Base-by-base conservation (phyloP, 2,329 filamentous ascomycete genomes). In the Verticillium albo-atrum region DNA sequence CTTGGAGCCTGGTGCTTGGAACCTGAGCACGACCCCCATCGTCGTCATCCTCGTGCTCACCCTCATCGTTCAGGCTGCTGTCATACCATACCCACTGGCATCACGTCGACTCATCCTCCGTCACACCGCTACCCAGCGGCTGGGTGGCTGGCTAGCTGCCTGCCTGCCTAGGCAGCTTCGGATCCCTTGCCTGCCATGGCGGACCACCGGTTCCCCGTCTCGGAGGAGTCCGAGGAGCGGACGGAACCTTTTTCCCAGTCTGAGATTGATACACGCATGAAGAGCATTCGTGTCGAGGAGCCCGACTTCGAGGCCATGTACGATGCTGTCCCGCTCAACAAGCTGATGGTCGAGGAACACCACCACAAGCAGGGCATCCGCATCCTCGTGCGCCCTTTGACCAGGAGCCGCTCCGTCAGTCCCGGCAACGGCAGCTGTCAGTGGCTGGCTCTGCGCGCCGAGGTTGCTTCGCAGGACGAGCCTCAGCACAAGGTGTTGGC, bases 241-340 rank as follows among this genome's bases (percentile, higher is more conserved):
- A 86, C 83, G 54, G 82, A 86, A 71, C 81, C 82, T 10, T 83
- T 85, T 65, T 82, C 83, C 10, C 76, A 83, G 63, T 79, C 81
- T 55, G 82, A 86, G 70, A 77, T 85, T 63, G 78, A 83, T 56
- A 72, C 77, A 27, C 80, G 82, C 20, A 71, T 83, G 60, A 75
- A 73, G 61, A 72, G 69, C 65, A 72, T 83, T 58, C 74, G 77
- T 54, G 75, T 80, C 59, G 77, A 81, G 59, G 77, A 78, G 62
- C 67, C 71, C 17, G 68, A 76, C 62, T 69, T 72, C 54, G 69
- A 74, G 54, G 64, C 70, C 26, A 72, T 74, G 51, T 69, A 73
- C 63, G 75, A 76, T 62, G 72, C 75, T 27, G 77, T 85, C n/a
- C 80, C 82, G 26, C 74, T 86, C 62, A 82, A 86, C 67, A 72